Evolutionary conservation across 2,329 filamentous ascomycete genomes (phyloP).

Genomic region (Pseudogymnoascus sp.): DNA sequence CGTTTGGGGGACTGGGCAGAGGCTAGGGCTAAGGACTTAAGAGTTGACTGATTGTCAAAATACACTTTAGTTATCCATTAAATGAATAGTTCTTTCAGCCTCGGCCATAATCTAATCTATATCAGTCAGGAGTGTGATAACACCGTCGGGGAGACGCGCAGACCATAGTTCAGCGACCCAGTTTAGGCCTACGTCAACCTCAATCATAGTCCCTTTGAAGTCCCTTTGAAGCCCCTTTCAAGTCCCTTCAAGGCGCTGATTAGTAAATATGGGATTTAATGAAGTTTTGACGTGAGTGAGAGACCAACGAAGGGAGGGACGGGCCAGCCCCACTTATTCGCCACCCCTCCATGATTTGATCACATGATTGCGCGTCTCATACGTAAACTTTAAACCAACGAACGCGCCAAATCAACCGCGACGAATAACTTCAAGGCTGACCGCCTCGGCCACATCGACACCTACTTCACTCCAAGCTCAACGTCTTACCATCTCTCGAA

Average conservation of each 20-base stretch:
- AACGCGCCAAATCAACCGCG: background rate
- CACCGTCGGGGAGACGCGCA: background rate
- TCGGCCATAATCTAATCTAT: background rate
- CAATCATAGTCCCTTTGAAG: background rate
- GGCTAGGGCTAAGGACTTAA: background rate
- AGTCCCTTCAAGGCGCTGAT: background rate
- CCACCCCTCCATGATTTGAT: background rate
- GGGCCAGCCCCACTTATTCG: background rate
- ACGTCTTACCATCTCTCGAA: background rate
- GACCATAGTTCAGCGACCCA: background rate
- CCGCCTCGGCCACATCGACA: background rate
- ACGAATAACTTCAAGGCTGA: slow-evolving; percentile 6
- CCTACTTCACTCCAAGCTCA: background rate
- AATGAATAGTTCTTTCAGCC: background rate
- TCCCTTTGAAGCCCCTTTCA: background rate
- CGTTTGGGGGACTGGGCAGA: slow-evolving; percentile 5
- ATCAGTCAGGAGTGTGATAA: background rate
- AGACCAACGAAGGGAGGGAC: background rate
- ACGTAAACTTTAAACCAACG: background rate
- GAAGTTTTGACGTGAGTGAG: background rate
- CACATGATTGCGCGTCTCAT: background rate
- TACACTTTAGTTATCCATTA: background rate
- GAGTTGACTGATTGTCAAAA: background rate
- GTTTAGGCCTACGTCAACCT: background rate
- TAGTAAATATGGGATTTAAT: background rate